Percentiles rank a stretch among this genome's conserved stretches.
Evolutionary conservation across 495 filamentous ascomycete genomes (phyloP).

Genomic region (Aspergillus conjunctus): DNA sequence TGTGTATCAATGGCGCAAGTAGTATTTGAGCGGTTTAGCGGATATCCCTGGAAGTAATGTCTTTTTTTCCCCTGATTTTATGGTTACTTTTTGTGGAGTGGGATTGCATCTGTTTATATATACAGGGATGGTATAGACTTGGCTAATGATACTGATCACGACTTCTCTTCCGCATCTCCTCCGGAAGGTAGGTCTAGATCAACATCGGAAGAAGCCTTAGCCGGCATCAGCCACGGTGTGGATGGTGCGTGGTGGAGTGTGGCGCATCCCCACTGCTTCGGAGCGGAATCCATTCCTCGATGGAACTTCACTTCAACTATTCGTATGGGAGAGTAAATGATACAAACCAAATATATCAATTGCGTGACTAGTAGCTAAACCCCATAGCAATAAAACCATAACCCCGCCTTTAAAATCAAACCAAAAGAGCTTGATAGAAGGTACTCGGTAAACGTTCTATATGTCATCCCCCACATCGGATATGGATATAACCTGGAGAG

Average conservation of each 20-base stretch:
- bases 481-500: too few relatives aligned
- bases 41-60: conserved; percentile 32
- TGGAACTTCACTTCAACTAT: too few relatives aligned
- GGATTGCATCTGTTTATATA: neutral
- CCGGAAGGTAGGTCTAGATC: too few relatives aligned
- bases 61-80: conserved; percentile 6
- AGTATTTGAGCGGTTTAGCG: conserved; percentile 28
- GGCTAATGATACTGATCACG: neutral
- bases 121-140: neutral
- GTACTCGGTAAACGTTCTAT: too few relatives aligned
- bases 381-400: too few relatives aligned
- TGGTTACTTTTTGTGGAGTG: neutral
- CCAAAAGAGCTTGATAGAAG: too few relatives aligned
- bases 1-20: conserved; percentile 9
- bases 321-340: neutral
- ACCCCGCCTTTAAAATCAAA: neutral
- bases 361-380: too few relatives aligned
- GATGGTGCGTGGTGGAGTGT: neutral
- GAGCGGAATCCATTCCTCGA: conserved; percentile 6
- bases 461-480: too few relatives aligned
- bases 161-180: too few relatives aligned
- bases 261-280: neutral
- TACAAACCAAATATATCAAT: too few relatives aligned
- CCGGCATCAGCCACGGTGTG: too few relatives aligned
- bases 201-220: neutral